Evolutionary conservation across 2,329 filamentous ascomycete genomes (phyloP).

Genomic region (Scortechinia acanthostroma): DNA sequence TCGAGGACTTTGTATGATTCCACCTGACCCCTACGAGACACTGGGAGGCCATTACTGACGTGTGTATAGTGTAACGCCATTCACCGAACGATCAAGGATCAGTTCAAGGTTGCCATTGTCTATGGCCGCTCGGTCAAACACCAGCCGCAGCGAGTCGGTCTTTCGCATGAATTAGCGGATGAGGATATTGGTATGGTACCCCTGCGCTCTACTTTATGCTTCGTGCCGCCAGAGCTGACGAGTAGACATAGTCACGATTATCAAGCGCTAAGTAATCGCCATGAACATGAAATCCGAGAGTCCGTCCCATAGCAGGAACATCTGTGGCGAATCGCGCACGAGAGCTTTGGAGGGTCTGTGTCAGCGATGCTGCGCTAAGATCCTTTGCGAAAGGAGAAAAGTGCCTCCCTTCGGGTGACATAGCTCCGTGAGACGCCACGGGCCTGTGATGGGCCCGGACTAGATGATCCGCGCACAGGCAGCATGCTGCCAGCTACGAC

Average conservation of each 20-base stretch:
- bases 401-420: no score
- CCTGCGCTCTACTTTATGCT: neutral
- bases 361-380: no score
- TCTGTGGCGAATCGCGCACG: no score
- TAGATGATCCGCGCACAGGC: no score
- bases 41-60: neutral
- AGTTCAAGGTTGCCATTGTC: constrained; percentile 91
- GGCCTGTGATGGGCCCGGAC: no score
- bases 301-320: no score
- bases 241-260: neutral
- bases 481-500: no score
- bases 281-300: no score
- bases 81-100: constrained; percentile 89
- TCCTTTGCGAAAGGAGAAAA: no score
- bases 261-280: neutral
- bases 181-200: constrained; percentile 84
- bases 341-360: no score
- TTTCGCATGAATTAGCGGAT: constrained; percentile 84
- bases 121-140: constrained; percentile 98
- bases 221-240: neutral
- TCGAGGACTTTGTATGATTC: constrained; percentile 88
- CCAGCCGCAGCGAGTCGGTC: constrained; percentile 89
- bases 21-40: constrained; percentile 2
- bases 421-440: no score
- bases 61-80: constrained; percentile 79